Evolutionary conservation across 2,329 filamentous ascomycete genomes (phyloP).

Genomic region (Fusarium sp.): DNA sequence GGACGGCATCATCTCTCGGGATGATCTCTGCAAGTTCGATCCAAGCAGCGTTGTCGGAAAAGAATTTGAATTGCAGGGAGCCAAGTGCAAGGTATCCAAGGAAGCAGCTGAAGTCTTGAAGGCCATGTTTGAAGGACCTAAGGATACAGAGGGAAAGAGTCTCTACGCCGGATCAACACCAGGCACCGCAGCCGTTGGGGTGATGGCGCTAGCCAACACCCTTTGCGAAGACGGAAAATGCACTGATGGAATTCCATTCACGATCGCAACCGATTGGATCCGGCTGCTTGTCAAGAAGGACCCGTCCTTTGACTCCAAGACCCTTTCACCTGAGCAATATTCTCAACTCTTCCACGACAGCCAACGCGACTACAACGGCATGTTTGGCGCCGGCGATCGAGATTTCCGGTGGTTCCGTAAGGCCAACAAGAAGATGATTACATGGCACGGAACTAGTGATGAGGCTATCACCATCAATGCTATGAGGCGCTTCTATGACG

Average conservation of each 20-base stretch:
- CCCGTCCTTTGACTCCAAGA: background rate
- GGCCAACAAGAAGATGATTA: background rate
- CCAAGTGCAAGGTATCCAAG: background rate
- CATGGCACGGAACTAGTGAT: background rate
- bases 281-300: background rate
- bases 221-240: background rate
- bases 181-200: background rate
- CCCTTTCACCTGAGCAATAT: background rate
- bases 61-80: background rate
- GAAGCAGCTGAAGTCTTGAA: background rate
- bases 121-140: background rate
- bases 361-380: background rate
- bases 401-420: background rate
- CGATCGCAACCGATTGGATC: background rate
- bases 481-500: background rate
- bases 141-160: background rate
- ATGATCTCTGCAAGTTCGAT: slow-evolving; percentile 4
- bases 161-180: background rate
- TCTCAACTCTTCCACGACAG: background rate
- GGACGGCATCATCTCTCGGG: background rate
- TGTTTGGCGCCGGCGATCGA: background rate
- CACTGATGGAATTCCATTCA: background rate
- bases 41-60: background rate
- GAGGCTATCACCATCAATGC: background rate
- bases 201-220: background rate